phyloP scores from a whole-genome alignment of 2,329 filamentous ascomycete species.

The Diaporthe citriasiana region DNA sequence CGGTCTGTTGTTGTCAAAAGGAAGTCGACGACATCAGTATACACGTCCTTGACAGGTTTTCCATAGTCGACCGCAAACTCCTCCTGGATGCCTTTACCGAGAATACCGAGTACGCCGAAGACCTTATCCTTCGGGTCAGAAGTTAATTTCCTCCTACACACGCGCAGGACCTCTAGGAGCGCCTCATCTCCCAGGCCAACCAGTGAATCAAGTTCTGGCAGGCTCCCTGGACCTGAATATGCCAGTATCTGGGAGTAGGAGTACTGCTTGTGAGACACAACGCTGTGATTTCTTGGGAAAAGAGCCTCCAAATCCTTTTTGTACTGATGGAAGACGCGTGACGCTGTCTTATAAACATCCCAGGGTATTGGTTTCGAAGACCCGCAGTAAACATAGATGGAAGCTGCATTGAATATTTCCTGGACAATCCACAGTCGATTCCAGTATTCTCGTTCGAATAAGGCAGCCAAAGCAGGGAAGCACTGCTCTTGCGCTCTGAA shows the following conservation, averaged over 20 bases:
- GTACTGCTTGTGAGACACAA: background rate
- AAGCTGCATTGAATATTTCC: conserved; percentile 7
- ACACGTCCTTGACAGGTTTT: conserved; percentile 51
- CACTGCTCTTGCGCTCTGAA: background rate
- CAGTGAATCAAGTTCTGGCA: background rate
- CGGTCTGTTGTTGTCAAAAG: conserved; percentile 46
- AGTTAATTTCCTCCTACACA: background rate
- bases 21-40: conserved; percentile 52
- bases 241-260: background rate
- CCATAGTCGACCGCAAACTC: conserved; percentile 51
- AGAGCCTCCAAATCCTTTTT: background rate
- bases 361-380: background rate
- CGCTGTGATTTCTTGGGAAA: background rate
- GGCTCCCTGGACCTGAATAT: background rate
- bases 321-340: background rate
- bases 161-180: background rate
- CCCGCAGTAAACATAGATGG: background rate
- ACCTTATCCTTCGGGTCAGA: background rate
- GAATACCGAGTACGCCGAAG: background rate
- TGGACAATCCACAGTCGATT: background rate
- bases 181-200: background rate
- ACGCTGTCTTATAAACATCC: background rate
- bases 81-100: background rate
- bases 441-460: background rate
- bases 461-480: background rate